A percentile compares a stretch with the other conserved stretches of the same genome.
phyloP scores from a whole-genome alignment of 2,329 filamentous ascomycete genomes.

The Penicillium sp. region DNA sequence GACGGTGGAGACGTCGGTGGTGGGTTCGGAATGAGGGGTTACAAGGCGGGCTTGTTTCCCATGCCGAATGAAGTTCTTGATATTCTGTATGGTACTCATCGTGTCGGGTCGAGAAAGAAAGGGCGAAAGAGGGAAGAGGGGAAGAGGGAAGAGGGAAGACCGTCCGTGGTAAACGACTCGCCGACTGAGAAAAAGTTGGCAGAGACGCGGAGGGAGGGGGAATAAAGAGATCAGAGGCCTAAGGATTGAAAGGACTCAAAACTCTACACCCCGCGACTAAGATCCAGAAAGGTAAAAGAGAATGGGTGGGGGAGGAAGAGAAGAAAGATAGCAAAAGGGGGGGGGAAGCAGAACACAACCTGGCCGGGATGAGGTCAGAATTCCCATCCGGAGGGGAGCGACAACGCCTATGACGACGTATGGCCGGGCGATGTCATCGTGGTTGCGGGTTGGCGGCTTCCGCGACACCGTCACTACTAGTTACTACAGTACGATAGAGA shows the following conservation, averaged over 20 bases:
- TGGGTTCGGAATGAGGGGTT: conserved; percentile 60
- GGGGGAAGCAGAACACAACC: conserved; percentile 2
- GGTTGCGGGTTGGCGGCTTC: conserved; percentile 4
- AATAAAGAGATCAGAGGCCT: no score
- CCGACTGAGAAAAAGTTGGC: background rate
- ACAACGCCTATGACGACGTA: conserved; percentile 12
- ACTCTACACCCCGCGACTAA: no score
- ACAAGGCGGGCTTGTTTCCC: conserved; percentile 85
- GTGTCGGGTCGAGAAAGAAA: conserved; percentile 13
- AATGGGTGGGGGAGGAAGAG: conserved; percentile 1
- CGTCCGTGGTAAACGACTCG: no score
- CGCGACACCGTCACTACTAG: no score
- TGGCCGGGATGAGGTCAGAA: conserved; percentile 2
- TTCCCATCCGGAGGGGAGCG: no score
- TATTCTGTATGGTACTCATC: conserved; percentile 81
- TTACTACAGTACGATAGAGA: no score
- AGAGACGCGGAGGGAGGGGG: conserved; percentile 1
- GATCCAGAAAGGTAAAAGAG: no score
- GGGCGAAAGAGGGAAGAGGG: conserved; percentile 5
- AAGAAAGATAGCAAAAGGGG: conserved; percentile 1
- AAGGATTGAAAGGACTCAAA: no score
- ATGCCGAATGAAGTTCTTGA: conserved; percentile 98
- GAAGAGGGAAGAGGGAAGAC: conserved; percentile 1
- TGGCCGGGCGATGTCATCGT: conserved; percentile 13
- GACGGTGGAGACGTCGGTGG: conserved; percentile 61